Evolutionary conservation across 306 rosid genomes (phyloP).

Genomic region (Cicer cuneatum): DNA sequence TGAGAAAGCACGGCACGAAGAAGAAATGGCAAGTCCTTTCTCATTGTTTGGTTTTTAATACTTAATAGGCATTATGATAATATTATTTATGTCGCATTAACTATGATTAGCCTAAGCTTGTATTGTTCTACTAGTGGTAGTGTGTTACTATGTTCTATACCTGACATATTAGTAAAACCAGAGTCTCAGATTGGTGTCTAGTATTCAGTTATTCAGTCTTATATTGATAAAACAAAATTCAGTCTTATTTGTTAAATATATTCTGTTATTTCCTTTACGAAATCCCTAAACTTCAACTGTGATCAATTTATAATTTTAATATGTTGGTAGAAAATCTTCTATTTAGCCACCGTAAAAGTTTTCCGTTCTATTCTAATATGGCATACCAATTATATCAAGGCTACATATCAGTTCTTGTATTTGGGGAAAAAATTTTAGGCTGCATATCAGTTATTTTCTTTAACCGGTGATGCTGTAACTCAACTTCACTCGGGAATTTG

Average conservation of each 20-base stretch:
- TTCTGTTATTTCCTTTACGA: conserved; percentile 8
- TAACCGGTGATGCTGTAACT: conserved; percentile 10
- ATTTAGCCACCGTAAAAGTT: not conserved
- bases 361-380: conserved; percentile 23
- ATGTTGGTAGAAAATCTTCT: conserved; percentile 23
- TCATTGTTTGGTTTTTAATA: conserved; percentile 6
- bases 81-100: not conserved
- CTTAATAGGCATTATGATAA: conserved; percentile 7
- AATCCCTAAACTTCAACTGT: conserved; percentile 24
- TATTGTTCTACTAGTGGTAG: not conserved
- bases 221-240: not conserved
- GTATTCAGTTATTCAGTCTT: conserved; percentile 24
- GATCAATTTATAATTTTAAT: conserved; percentile 38
- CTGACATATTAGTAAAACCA: conserved; percentile 3
- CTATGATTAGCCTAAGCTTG: conserved; percentile 17
- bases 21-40: conserved; percentile 82
- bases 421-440: not conserved
- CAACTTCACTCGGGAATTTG: conserved; percentile 14
- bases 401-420: not conserved
- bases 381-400: conserved; percentile 2
- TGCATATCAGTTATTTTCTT: not conserved
- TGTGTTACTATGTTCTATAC: conserved; percentile 14
- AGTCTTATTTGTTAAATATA: not conserved
- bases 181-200: conserved; percentile 13
- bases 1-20: conserved; percentile 95